These are phyloP conservation scores for Suhomyces faveliae DNA, from an alignment of 805 yeast species.

Conservation along the genomic window DNA sequence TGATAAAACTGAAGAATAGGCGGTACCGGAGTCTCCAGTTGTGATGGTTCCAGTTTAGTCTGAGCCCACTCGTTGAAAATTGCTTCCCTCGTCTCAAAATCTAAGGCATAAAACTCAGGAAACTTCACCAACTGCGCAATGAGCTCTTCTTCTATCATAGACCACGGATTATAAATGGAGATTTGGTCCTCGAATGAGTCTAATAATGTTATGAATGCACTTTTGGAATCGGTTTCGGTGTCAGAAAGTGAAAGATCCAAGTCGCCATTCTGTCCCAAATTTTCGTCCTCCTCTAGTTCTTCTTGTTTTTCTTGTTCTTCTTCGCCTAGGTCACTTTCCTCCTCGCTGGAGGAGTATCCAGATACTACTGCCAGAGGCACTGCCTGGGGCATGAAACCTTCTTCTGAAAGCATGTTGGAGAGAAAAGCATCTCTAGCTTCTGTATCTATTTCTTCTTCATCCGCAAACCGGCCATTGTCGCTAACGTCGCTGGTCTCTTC, in stretches of 20 bases:
- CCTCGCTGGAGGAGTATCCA: slow-evolving; percentile 29
- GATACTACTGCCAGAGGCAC: slow-evolving; percentile 14
- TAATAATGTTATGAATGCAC: slow-evolving; percentile 25
- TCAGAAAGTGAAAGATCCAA: slow-evolving; percentile 11
- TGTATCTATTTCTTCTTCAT: slow-evolving; percentile 10
- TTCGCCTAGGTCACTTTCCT: slow-evolving; percentile 14
- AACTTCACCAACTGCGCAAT: slow-evolving; percentile 23
- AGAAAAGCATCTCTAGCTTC: slow-evolving; percentile 14
- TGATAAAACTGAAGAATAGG: slow-evolving; percentile 20
- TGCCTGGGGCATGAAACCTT: slow-evolving; percentile 16
- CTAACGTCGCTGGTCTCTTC: background rate
- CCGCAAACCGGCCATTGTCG: background rate
- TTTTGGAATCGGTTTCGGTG: slow-evolving; percentile 4
- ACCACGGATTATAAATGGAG: slow-evolving; percentile 38
- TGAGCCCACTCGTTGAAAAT: slow-evolving; percentile 27
- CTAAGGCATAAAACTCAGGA: slow-evolving; percentile 30
- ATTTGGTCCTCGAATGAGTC: slow-evolving; percentile 23
- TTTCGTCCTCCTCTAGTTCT: slow-evolving; percentile 3
- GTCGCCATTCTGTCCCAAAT: slow-evolving; percentile 2
- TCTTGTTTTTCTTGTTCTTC: slow-evolving; percentile 6
- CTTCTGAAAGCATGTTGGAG: slow-evolving; percentile 17
- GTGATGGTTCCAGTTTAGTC: background rate
- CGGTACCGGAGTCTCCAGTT: slow-evolving; percentile 8
- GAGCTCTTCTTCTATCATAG: slow-evolving; percentile 36
- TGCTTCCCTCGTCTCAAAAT: slow-evolving; percentile 18